Evolutionary conservation across 306 rosid species (phyloP).

Genomic region (Gillenia trifoliata): DNA sequence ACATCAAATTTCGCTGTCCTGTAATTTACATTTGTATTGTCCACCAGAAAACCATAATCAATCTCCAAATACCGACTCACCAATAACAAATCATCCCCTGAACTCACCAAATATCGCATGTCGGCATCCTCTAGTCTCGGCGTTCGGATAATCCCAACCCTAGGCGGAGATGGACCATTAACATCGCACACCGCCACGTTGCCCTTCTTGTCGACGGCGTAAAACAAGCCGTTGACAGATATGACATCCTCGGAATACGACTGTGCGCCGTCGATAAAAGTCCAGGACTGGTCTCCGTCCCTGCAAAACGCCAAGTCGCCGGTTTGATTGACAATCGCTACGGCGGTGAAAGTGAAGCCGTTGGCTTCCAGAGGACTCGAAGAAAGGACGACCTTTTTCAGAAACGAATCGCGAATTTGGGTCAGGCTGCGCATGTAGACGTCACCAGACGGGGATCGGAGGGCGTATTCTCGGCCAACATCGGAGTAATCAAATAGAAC

Average conservation of each 20-base stretch:
- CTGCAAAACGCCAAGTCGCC: constrained; percentile 41
- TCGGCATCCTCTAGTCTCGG: constrained; percentile 29
- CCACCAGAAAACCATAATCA: constrained; percentile 14
- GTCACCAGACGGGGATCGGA: constrained; percentile 26
- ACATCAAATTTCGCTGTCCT: constrained; percentile 49
- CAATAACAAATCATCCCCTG: constrained; percentile 42
- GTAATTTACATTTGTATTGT: constrained; percentile 17
- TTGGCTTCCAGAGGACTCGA: constrained; percentile 24
- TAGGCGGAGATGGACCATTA: constrained; percentile 16
- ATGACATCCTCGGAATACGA: constrained; percentile 52
- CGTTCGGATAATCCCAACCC: constrained; percentile 23
- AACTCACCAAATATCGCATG: constrained; percentile 48
- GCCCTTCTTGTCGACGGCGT: constrained; percentile 55
- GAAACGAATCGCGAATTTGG: constrained; percentile 50
- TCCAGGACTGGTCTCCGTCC: constrained; percentile 44
- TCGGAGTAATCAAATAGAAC: constrained; percentile 40
- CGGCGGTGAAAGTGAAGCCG: constrained; percentile 32
- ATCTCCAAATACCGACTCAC: constrained; percentile 41
- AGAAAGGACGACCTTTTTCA: constrained; percentile 53
- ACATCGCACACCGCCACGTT: constrained; percentile 44
- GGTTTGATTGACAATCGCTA: constrained; percentile 45
- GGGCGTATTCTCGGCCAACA: constrained; percentile 50
- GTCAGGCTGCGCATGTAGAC: constrained; percentile 27
- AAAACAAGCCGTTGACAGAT: constrained; percentile 33
- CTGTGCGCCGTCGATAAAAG: constrained; percentile 25